Base-by-base conservation (phyloP, 768 basidiomycete genomes). In the Mycena albidolilacea region DNA sequence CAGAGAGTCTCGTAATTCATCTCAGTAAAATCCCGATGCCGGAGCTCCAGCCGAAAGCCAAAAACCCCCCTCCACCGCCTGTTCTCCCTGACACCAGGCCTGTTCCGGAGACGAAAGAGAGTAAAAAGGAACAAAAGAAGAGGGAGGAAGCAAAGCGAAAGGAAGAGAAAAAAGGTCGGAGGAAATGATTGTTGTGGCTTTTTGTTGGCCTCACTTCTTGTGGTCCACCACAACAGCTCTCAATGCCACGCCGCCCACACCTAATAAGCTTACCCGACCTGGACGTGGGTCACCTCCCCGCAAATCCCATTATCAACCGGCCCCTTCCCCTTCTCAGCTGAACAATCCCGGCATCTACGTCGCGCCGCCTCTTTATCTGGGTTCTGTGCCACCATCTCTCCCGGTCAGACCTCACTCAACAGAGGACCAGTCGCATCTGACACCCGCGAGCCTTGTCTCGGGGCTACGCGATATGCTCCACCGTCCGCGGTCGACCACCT, bases 11-110 rank as follows among this genome's bases (percentile, higher is more conserved):
- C 0, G 87, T 86, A 0, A 86, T 96, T 1, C 94, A 96, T 80
- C 81, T 96, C 19, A 94, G 94, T 85, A 96, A 96, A 85, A 95
- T 96, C 60, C 85, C 91, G 15, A 95, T 96, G 90, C 95, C 94
- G 0, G 95, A 96, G 79, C 87, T 96, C 17, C 88, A 88, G 76
- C 93, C 93, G 4, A 88, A 86, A 71, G 77, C 84, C 17, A 77
- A 73, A 39, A 41, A n/a, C 17, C 15, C 41, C 11, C 59, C 59
- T 43, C 55, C 55, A 17, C 55, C 55, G 12, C 30, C 55, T 57
- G 35, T 37, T 23, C 0, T 23, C 17, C 43, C 67, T 1, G 66
- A 68, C 7, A 21, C 38, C 48, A 41, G 30, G 21, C 62, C 63
- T 38, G 74, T 48, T 77, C 80, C n/a, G 79, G 82, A 65, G 48